A percentile compares a stretch with the other conserved stretches of the same genome.
Conservation (phyloP, 164 flowering plant genomes). For the Echeveria elegans region DNA sequence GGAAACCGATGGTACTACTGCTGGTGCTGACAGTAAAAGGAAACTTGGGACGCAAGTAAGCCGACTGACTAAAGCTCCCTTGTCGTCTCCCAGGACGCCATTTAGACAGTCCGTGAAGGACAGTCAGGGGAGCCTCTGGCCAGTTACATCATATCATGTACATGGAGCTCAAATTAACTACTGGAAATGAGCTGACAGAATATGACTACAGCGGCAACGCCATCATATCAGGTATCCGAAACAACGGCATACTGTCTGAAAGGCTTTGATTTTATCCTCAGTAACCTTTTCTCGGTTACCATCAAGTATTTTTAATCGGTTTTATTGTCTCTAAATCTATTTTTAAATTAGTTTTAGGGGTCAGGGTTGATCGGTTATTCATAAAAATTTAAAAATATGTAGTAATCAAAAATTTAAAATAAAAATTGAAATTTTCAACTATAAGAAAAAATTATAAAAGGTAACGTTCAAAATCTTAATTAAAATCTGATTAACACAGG, state of each 20-base stretch:
- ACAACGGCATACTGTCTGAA: neutral
- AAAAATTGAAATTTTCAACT: too few relatives aligned
- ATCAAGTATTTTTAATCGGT: too few relatives aligned
- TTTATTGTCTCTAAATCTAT: too few relatives aligned
- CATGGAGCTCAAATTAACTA: neutral
- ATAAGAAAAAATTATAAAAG: too few relatives aligned
- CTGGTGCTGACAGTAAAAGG: neutral
- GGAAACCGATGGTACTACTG: neutral
- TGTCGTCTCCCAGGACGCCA: conserved; percentile 3
- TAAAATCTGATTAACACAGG: too few relatives aligned
- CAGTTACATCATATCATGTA: neutral
- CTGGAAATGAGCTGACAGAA: neutral
- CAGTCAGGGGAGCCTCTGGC: neutral
- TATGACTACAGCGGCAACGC: neutral
- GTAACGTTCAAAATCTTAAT: too few relatives aligned
- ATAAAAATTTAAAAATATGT: too few relatives aligned
- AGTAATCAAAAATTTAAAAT: too few relatives aligned
- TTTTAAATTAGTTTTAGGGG: too few relatives aligned
- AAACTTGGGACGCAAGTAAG: conserved; percentile 1
- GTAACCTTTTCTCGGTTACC: neutral
- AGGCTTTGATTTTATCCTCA: neutral
- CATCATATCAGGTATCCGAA: neutral
- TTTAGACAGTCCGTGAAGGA: too few relatives aligned
- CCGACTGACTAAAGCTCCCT: neutral
- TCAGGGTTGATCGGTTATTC: too few relatives aligned